A percentile compares a stretch with the other conserved stretches of the same genome.
phyloP scores from a whole-genome alignment of 179 eudicot genomes.

The Drosera spatulata region DNA sequence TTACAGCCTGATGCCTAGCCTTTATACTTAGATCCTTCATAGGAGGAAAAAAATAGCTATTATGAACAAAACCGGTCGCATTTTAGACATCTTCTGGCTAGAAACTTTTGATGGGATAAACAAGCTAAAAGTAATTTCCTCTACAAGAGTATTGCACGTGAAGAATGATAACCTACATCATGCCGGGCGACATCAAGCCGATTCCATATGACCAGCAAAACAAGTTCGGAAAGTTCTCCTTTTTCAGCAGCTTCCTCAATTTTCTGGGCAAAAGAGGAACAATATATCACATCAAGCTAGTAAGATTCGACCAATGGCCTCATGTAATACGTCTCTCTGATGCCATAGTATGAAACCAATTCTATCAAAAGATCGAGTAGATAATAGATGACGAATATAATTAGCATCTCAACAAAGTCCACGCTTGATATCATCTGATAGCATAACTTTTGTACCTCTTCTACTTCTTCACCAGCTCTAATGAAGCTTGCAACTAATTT shows the following conservation, averaged over 20 bases:
- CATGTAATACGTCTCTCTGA: too few relatives aligned
- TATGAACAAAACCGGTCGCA: too few relatives aligned
- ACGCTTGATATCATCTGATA: not conserved
- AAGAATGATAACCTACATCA: constrained; percentile 49
- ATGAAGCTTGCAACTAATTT: constrained; percentile 77
- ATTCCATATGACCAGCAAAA: constrained; percentile 91
- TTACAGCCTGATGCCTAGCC: too few relatives aligned
- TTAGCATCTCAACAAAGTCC: not conserved
- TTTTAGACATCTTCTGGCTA: too few relatives aligned
- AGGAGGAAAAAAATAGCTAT: too few relatives aligned
- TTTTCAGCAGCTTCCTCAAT: constrained; percentile 96
- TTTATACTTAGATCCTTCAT: too few relatives aligned
- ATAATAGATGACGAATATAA: not conserved
- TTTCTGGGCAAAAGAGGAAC: constrained; percentile 38
- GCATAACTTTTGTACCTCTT: constrained; percentile 58
- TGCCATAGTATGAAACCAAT: not conserved
- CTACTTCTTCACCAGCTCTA: constrained; percentile 89
- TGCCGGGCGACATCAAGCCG: constrained; percentile 97
- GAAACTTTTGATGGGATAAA: not conserved
- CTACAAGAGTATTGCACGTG: not conserved
- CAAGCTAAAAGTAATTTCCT: not conserved
- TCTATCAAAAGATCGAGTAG: not conserved
- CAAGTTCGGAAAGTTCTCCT: constrained; percentile 85
- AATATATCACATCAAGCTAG: not conserved
- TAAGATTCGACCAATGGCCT: not conserved